Percentiles rank a stretch among this genome's conserved stretches.
These are phyloP conservation scores for Podila minutissima DNA, from an alignment of 192 early-diverging fungal genomes.

Conservation along the genomic window DNA sequence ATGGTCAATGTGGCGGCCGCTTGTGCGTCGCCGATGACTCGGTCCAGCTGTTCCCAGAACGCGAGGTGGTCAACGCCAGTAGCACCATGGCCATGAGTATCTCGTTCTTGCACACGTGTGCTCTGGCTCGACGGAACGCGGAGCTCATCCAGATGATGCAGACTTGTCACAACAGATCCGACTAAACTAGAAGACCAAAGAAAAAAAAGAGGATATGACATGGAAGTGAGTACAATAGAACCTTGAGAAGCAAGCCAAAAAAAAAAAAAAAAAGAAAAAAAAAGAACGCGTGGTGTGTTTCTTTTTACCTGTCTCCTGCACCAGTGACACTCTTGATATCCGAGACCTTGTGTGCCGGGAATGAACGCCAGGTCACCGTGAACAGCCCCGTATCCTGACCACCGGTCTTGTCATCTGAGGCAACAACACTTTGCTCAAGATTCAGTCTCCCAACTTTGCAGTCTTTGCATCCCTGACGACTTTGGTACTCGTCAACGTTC, in stretches of 20 bases:
- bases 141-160: conserved; percentile 21
- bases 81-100: background rate
- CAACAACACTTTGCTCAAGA: background rate
- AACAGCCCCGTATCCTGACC: background rate
- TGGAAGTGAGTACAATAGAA: conserved; percentile 27
- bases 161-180: conserved; percentile 70
- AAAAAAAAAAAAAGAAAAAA: too few relatives aligned
- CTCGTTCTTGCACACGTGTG: too few relatives aligned
- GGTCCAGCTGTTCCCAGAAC: conserved; percentile 34
- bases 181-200: conserved; percentile 69
- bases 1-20: conserved; percentile 43
- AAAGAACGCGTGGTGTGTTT: too few relatives aligned
- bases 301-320: conserved; percentile 76
- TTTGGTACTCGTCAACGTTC: background rate
- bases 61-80: background rate
- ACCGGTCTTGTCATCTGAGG: too few relatives aligned
- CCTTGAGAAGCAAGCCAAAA: too few relatives aligned
- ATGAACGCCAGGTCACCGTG: conserved; percentile 33
- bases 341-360: conserved; percentile 34
- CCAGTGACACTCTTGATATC: conserved; percentile 71
- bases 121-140: background rate
- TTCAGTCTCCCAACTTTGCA: background rate
- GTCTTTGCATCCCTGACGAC: background rate
- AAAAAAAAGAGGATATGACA: conserved; percentile 7
- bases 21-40: conserved; percentile 42